Percentiles rank a stretch among this genome's conserved stretches.
These are phyloP conservation scores for Saturnispora gosingensis DNA, from an alignment of 805 yeast genomes.

Conservation along the genomic window DNA sequence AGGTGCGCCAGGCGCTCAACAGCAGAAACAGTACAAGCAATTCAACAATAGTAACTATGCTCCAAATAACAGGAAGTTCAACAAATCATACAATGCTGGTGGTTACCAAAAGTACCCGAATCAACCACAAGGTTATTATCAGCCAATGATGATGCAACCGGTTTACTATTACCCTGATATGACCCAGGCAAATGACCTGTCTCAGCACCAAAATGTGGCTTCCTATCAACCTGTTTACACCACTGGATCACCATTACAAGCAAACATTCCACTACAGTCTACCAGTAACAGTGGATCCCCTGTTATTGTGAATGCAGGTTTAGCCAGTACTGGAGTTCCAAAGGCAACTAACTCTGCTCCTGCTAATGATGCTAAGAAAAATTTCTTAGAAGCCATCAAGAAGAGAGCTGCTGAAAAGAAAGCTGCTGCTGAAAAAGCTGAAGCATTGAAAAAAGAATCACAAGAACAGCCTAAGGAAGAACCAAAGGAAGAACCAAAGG, in stretches of 20 bases:
- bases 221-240: background rate
- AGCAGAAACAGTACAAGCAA: background rate
- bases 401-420: slow-evolving; percentile 5
- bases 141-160: slow-evolving; percentile 1
- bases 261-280: background rate
- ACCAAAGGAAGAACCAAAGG: background rate
- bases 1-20: background rate
- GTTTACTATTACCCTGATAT: background rate
- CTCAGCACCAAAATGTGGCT: background rate
- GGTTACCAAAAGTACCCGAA: background rate
- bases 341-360: background rate
- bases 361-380: slow-evolving; percentile 2
- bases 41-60: background rate
- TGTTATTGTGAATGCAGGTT: background rate
- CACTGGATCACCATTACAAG: background rate
- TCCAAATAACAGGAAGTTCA: background rate
- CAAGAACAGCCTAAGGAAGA: background rate
- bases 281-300: background rate
- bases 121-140: background rate
- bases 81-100: background rate
- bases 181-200: background rate
- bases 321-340: background rate
- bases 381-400: slow-evolving; percentile 2
- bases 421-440: slow-evolving; percentile 1
- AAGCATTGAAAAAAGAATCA: background rate